A percentile compares a stretch with the other conserved stretches of the same genome.
Evolutionary conservation across 768 basidiomycete species (phyloP).

Genomic region (Hemileccinum rubropunctum): DNA sequence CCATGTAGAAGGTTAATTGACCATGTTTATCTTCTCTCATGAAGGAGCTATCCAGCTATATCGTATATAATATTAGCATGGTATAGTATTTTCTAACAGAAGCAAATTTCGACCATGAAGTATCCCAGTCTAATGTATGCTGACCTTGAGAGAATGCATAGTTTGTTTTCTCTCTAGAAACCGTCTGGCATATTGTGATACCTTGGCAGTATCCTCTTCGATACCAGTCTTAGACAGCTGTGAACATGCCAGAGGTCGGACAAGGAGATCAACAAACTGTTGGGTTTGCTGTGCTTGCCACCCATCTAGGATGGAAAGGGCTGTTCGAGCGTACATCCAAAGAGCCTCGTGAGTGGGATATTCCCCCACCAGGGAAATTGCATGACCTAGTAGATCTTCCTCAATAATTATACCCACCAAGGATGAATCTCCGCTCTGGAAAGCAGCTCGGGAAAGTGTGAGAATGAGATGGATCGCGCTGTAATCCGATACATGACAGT

Average conservation of each 20-base stretch:
- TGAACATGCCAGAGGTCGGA: constrained; percentile 14
- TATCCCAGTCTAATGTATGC: background rate
- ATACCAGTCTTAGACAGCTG: background rate
- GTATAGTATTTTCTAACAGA: background rate
- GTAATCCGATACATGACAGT: constrained; percentile 64
- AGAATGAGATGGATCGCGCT: constrained; percentile 59
- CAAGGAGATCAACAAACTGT: constrained; percentile 15
- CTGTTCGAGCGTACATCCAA: constrained; percentile 48
- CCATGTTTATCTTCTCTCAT: background rate
- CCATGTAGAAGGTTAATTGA: no score
- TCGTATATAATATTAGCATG: background rate
- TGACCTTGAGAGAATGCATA: background rate
- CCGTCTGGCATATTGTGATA: constrained; percentile 5
- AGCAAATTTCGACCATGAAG: background rate
- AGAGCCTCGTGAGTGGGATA: constrained; percentile 62
- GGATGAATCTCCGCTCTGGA: constrained; percentile 3
- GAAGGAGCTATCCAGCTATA: background rate
- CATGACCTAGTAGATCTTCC: constrained; percentile 35
- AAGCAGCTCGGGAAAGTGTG: constrained; percentile 28
- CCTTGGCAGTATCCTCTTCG: background rate
- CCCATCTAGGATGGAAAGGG: constrained; percentile 1
- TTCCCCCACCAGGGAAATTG: constrained; percentile 43
- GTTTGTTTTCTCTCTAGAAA: constrained; percentile 9
- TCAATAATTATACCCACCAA: constrained; percentile 4
- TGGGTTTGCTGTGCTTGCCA: background rate